These are phyloP conservation scores for Talaromyces wortmannii DNA, from an alignment of 495 filamentous ascomycete species.

Conservation along the genomic window DNA sequence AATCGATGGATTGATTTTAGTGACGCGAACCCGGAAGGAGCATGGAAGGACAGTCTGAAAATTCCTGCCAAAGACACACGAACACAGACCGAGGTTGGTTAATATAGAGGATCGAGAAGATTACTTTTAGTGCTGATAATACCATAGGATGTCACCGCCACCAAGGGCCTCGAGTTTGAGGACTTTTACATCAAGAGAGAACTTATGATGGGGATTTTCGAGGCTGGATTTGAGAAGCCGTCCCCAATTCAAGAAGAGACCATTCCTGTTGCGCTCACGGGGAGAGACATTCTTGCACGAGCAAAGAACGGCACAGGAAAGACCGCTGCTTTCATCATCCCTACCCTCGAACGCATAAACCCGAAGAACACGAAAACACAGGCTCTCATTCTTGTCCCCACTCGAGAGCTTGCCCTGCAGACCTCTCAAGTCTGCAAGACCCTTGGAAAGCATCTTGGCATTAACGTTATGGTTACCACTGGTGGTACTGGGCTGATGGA, in stretches of 20 bases:
- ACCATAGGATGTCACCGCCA: constrained; percentile 86
- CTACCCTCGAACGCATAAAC: constrained; percentile 90
- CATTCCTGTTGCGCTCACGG: constrained; percentile 92
- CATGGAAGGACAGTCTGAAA: constrained; percentile 76
- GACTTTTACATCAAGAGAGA: constrained; percentile 93
- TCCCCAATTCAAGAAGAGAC: constrained; percentile 99
- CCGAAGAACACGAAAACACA: constrained; percentile 93
- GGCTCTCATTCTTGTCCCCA: constrained; percentile 92
- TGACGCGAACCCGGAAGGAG: constrained; percentile 49
- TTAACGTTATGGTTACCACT: constrained; percentile 99
- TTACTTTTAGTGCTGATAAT: constrained; percentile 3
- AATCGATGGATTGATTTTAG: constrained; percentile 21
- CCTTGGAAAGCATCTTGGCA: constrained; percentile 88
- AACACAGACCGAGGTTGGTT: constrained; percentile 84
- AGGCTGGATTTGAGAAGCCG: constrained; percentile 96
- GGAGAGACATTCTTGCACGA: constrained; percentile 89
- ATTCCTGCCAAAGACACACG: constrained; percentile 76
- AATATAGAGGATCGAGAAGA: constrained; percentile 6
- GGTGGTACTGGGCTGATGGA: constrained; percentile 92
- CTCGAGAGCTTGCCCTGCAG: constrained; percentile 94
- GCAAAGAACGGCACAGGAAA: constrained; percentile 99
- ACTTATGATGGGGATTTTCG: constrained; percentile 97
- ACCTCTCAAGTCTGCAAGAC: constrained; percentile 99
- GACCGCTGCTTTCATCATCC: constrained; percentile 96
- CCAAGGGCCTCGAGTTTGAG: constrained; percentile 95